Percentiles rank a stretch among this genome's conserved stretches.
These are phyloP conservation scores for Heliocybe sulcata DNA, from an alignment of 1,284 basidiomycete genomes.

Conservation along the genomic window DNA sequence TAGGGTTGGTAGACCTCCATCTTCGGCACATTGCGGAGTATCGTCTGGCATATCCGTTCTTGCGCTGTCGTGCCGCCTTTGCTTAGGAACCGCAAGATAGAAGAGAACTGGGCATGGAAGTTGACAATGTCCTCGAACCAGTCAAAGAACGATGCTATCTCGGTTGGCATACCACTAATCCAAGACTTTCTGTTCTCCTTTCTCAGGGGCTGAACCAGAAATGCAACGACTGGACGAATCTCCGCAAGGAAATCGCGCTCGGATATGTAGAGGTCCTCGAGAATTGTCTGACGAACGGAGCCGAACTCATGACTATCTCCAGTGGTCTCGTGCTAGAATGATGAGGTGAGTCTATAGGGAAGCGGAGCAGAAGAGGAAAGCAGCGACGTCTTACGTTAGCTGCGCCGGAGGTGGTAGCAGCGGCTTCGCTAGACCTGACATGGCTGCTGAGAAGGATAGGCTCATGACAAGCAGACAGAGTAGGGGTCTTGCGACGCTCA, in stretches of 20 bases:
- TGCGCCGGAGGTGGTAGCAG: neutral
- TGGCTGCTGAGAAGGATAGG: neutral
- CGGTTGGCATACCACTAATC: constrained; percentile 71
- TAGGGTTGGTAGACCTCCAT: constrained; percentile 85
- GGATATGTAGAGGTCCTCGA: constrained; percentile 60
- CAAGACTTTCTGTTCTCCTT: constrained; percentile 40
- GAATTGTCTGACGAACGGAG: constrained; percentile 57
- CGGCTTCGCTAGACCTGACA: neutral
- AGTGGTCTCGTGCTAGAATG: constrained; percentile 9
- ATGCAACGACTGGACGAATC: constrained; percentile 53
- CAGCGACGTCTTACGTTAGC: neutral
- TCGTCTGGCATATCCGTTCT: constrained; percentile 43
- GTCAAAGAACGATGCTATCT: constrained; percentile 69
- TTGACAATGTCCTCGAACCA: constrained; percentile 81
- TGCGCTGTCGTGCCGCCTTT: constrained; percentile 37
- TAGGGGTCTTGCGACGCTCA: neutral
- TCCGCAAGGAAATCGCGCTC: constrained; percentile 66
- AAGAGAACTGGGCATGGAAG: constrained; percentile 60
- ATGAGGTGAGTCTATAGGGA: neutral
- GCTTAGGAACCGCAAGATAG: constrained; percentile 38
- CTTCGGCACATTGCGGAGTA: constrained; percentile 49
- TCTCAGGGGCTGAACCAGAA: constrained; percentile 74
- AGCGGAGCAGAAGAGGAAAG: neutral
- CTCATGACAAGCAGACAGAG: neutral
- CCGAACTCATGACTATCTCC: constrained; percentile 35